Percentiles rank a stretch among this genome's conserved stretches.
Conservation (phyloP, 306 rosid genomes). For the Citrullus mucosospermus region DNA sequence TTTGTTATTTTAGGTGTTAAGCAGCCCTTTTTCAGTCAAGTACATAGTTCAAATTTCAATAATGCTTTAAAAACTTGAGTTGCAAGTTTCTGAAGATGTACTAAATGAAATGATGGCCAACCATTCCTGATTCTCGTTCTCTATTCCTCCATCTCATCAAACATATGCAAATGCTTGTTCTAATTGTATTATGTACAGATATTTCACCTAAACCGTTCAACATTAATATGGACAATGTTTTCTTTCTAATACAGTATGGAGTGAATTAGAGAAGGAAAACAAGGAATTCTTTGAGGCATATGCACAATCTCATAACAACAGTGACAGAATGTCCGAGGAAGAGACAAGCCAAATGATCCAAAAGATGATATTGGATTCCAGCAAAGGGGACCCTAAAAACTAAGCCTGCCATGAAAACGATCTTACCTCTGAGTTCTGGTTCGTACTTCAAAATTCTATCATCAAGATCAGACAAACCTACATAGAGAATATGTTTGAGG, state of each 20-base stretch:
- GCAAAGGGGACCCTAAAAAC: slow-evolving; percentile 31
- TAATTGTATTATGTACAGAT: background rate
- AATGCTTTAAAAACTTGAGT: background rate
- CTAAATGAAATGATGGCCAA: background rate
- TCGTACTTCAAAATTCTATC: background rate
- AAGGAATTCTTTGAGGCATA: slow-evolving; percentile 74
- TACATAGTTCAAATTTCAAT: background rate
- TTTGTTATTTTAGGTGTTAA: background rate
- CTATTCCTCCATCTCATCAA: background rate
- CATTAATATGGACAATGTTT: too few relatives aligned
- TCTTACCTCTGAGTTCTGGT: background rate
- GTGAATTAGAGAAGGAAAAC: slow-evolving; percentile 81
- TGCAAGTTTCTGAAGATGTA: background rate
- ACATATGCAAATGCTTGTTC: background rate
- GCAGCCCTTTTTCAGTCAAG: background rate
- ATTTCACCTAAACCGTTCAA: background rate
- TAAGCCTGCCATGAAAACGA: slow-evolving; percentile 6
- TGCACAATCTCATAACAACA: slow-evolving; percentile 45
- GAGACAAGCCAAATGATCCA: slow-evolving; percentile 78
- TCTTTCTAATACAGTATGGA: slow-evolving; percentile 57
- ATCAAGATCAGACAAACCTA: background rate
- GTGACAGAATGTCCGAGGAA: slow-evolving; percentile 63
- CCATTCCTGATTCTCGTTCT: background rate
- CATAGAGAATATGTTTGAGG: background rate
- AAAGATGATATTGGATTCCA: slow-evolving; percentile 40